These are phyloP conservation scores for Arabidopsis hybrid DNA, from an alignment of 441 rosid genomes.

Conservation along the genomic window DNA sequence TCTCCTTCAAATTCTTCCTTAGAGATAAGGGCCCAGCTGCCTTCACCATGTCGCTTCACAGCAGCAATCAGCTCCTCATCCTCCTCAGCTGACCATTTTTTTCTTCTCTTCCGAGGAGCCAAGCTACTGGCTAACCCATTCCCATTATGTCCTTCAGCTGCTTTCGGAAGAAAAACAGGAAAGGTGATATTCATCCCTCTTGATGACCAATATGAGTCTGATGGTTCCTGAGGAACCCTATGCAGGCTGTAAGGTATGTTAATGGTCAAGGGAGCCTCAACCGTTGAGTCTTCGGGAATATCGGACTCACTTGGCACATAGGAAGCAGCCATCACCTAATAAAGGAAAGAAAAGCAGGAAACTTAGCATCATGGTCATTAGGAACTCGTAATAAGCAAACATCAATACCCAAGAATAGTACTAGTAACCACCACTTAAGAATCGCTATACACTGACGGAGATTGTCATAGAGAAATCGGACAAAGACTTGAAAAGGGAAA, in stretches of 20 bases:
- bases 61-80: constrained; percentile 71
- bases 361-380: constrained; percentile 19
- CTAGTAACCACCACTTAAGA: neutral
- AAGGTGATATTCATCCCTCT: constrained; percentile 78
- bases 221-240: constrained; percentile 56
- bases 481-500: neutral
- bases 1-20: constrained; percentile 68
- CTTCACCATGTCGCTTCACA: constrained; percentile 83
- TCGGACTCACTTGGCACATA: constrained; percentile 66
- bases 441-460: neutral
- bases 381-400: constrained; percentile 18
- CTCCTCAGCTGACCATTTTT: constrained; percentile 72
- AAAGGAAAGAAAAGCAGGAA: constrained; percentile 34
- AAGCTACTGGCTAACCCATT: constrained; percentile 50
- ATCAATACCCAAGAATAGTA: constrained; percentile 9
- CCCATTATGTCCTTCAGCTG: constrained; percentile 62
- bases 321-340: constrained; percentile 85
- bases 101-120: constrained; percentile 73
- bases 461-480: constrained; percentile 23
- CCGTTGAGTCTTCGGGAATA: constrained; percentile 59
- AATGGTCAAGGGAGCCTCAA: constrained; percentile 91
- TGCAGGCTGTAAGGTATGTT: constrained; percentile 75
- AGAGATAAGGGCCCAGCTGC: constrained; percentile 79
- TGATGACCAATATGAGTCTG: constrained; percentile 54
- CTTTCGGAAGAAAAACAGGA: constrained; percentile 87